Evolutionary conservation across 2,329 filamentous ascomycete species (phyloP).

Genomic region (Apiospora aurea): DNA sequence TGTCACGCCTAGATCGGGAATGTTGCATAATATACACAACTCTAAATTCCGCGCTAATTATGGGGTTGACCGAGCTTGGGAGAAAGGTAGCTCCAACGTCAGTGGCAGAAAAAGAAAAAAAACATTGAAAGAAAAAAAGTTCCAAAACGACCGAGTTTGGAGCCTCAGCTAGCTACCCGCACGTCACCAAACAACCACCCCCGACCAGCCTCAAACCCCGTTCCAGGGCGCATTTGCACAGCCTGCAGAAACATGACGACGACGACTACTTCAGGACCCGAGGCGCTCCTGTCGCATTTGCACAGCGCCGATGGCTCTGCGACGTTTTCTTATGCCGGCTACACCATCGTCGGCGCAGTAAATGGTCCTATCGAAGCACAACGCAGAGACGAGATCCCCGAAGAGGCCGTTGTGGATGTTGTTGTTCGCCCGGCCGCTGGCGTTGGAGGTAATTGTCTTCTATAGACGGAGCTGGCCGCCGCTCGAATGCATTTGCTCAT

Average conservation of each 20-base stretch:
- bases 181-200: background rate
- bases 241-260: conserved; percentile 34
- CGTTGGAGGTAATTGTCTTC: conserved; percentile 69
- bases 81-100: background rate
- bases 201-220: background rate
- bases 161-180: conserved; percentile 14
- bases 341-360: conserved; percentile 82
- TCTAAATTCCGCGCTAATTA: conserved; percentile 15
- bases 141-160: conserved; percentile 22
- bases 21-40: conserved; percentile 21
- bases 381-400: conserved; percentile 87
- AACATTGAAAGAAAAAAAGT: conserved; percentile 24
- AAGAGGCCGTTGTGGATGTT: conserved; percentile 90
- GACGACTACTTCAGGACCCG: conserved; percentile 54
- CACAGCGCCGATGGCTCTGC: conserved; percentile 81
- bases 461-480: background rate
- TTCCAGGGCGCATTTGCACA: background rate
- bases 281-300: conserved; percentile 64
- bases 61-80: background rate
- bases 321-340: conserved; percentile 77
- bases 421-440: conserved; percentile 86
- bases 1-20: background rate
- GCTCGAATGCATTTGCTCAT: conserved; percentile 27
- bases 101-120: conserved; percentile 31
- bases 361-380: conserved; percentile 93